Evolutionary conservation across 163 green algal species (phyloP), one percentile per base, ranked within the genome.

Genomic region (Chlamydomonas reinhardtii): DNA sequence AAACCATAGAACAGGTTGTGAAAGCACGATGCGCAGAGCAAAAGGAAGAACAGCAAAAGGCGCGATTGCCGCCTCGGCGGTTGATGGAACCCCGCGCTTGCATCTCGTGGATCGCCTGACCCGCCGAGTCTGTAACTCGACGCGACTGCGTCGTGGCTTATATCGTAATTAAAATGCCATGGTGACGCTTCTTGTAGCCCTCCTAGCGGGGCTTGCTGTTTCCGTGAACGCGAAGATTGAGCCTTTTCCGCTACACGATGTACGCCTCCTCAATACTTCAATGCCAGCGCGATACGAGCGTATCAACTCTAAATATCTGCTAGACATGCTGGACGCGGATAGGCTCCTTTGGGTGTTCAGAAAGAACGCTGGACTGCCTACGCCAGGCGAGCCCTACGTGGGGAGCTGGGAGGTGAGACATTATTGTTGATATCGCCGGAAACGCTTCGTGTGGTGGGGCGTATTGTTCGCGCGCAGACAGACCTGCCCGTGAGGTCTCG

Each of bases 291-390:
- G 79, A 54, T 85, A 85, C 32, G 79, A 85, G 32, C 24, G 79
- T 0, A 32, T 73, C 16, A 85, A 85, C 59, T 34, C 68, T 1
- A 85, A 85, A 24, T 96, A 95, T 68, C 69, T 96, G 56, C 70
- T 94, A 2, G 76, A 89, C 0, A 80, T 82, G 68, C 62, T 91
- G 56, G 74, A 88, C 15, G 35, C 75, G 0, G 81, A 89, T 32
- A 35, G 83, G 25, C 65, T 91, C 35, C 74, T 91, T 0, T 91
- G 83, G 68, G 90, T 84, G 22, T 96, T 95, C 59, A 72, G 93
- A 25, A 76, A 81, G n/a, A 92, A 78, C 31, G 89, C 87, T 1
- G 27, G 27, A 2, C 59, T 93, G 15, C 76, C 84, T 0, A 68
- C 76, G 27, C 79, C 88, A 15, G 78, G 84, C 2, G 16, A 79